Evolutionary conservation across 257 asterid species (phyloP).

Genomic region (Anisodus tanguticus): DNA sequence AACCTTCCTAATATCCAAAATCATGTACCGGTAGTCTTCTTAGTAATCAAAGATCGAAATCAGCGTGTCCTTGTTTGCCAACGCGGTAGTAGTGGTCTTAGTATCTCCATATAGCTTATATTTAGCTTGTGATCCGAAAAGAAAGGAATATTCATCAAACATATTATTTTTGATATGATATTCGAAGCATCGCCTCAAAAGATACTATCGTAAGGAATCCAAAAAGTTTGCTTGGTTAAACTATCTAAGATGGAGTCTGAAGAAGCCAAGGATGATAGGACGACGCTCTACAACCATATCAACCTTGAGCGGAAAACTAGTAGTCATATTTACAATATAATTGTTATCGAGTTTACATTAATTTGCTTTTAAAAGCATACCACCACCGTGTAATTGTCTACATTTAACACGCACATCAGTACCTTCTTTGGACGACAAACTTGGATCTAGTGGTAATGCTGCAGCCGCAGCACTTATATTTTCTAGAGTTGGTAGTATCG

Average conservation of each 20-base stretch:
- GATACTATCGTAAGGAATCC: not conserved
- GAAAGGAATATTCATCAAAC: conserved; percentile 14
- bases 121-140: not conserved
- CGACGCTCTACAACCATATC: not conserved
- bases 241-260: not conserved
- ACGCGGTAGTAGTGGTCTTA: not conserved
- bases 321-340: not conserved
- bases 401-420: not conserved
- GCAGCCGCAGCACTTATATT: not conserved
- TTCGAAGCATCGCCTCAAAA: not conserved
- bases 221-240: not conserved
- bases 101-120: not conserved
- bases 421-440: not conserved
- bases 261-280: not conserved
- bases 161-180: not conserved
- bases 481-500: not conserved
- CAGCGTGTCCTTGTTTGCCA: not conserved
- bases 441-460: not conserved
- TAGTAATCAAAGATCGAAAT: not conserved
- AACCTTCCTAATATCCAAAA: not conserved
- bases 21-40: not conserved
- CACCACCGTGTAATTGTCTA: not conserved
- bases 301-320: not conserved
- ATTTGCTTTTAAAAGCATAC: not conserved
- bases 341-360: not conserved